Conservation (phyloP, 176 grass and related monocot genomes). For the Musa schizocarpa region DNA sequence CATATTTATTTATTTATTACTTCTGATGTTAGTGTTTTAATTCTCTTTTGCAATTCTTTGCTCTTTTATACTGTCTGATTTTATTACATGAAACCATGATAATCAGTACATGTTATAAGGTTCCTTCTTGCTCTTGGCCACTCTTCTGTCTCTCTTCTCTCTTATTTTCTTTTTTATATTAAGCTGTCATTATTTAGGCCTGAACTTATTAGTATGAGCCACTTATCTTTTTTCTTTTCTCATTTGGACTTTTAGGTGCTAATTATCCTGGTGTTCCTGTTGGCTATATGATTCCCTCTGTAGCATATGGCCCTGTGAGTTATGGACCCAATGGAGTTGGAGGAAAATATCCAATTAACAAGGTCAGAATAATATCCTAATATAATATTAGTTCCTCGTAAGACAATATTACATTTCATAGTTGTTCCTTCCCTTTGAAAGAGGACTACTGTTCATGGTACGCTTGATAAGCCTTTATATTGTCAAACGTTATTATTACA, state of each 20-base stretch:
- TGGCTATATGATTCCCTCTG: conserved; percentile 76
- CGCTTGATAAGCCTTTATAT: neutral
- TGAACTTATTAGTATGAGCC: no score
- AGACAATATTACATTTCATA: neutral
- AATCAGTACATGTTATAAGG: neutral
- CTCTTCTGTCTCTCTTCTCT: neutral
- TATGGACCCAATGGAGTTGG: conserved; percentile 78
- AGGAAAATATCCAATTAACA: conserved; percentile 77
- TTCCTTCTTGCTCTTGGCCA: neutral
- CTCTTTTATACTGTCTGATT: neutral
- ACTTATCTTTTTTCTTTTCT: conserved; percentile 2
- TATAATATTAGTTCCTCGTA: neutral
- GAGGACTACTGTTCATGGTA: neutral
- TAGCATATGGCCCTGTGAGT: conserved; percentile 50
- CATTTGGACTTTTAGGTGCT: conserved; percentile 35
- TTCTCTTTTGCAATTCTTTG: no score
- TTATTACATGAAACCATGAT: neutral
- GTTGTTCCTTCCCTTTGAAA: neutral
- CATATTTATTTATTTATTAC: no score
- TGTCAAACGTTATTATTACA: no score
- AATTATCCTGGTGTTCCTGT: conserved; percentile 59
- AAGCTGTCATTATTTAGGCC: neutral
- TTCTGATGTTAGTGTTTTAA: no score
- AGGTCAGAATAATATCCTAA: conserved; percentile 35
- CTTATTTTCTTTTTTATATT: no score